Base-by-base conservation (phyloP, 495 filamentous ascomycete genomes). In the Sordaria brevicollis region DNA sequence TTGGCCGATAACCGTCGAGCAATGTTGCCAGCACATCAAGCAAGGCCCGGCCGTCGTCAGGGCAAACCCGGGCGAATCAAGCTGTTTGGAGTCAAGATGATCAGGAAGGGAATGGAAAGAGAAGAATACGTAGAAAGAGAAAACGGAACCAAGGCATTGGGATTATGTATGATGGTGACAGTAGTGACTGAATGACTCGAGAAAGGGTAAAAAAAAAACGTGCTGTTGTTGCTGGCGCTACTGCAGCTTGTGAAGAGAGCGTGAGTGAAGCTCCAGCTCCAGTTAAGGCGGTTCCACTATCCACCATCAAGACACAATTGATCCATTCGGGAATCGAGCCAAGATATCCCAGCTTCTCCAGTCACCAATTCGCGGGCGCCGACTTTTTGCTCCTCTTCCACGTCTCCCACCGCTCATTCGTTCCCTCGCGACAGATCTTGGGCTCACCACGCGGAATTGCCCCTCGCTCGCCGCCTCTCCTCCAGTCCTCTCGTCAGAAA, bases 21-120 rank as follows among this genome's bases (percentile, higher is more conserved):
- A 79, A n/a, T n/a, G n/a, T 68, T 74, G 78, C 77, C 79, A 80
- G 74, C 79, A 74, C 79, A 80, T 77, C 77, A 73, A 79, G 73
- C 73, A 54, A 76, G 72, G 75, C 76, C n/a, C 73, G 75, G 73
- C 76, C 78, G 75, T 75, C 49, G 25, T 57, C 49, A 29, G 49
- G n/a, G 49, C 49, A 33, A 62, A 62, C 49, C 25, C 13, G 25
- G 49, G 49, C 49, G 49, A 62, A 62, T 31, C 49, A 62, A 31
- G 49, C 25, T 25, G 49, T 13, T 5, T 25, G 41, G 38, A 49
- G 41, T 25, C 2, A n/a, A 3, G 39, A 2, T 8, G 21, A 57
- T 31, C 49, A 62, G 25, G 25, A 62, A 62, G 25, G 49, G 49
- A 25, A 62, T 62, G 49, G 49, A 62, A 62, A 31, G 25, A 62